These are phyloP conservation scores for Picea abies DNA, from an alignment of 83 land plant species.

Conservation along the genomic window DNA sequence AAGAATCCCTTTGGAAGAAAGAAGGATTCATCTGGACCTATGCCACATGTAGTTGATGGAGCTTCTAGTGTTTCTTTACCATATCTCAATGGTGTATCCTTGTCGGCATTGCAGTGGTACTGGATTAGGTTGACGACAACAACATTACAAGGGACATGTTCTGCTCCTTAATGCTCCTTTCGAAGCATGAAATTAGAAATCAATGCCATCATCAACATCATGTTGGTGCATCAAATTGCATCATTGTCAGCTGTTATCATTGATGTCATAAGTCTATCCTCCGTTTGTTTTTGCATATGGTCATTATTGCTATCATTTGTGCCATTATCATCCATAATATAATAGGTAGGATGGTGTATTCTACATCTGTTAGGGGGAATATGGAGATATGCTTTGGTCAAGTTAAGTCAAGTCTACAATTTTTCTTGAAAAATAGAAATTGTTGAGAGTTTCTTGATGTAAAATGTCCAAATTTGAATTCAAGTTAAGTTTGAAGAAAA, in stretches of 20 bases:
- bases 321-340: slow-evolving; percentile 19
- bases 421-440: too few relatives aligned
- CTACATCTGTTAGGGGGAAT: neutral
- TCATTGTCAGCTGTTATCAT: slow-evolving; percentile 18
- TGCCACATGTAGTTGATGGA: slow-evolving; percentile 22
- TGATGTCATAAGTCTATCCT: slow-evolving; percentile 36
- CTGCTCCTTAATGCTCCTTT: slow-evolving; percentile 38
- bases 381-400: neutral
- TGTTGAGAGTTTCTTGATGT: too few relatives aligned
- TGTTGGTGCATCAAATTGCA: slow-evolving; percentile 48
- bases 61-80: slow-evolving; percentile 25
- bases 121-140: neutral
- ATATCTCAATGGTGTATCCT: slow-evolving; percentile 45
- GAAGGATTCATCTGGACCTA: slow-evolving; percentile 47
- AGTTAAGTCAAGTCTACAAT: too few relatives aligned
- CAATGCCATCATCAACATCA: slow-evolving; percentile 48
- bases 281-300: slow-evolving; percentile 32
- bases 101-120: slow-evolving; percentile 30
- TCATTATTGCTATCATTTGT: slow-evolving; percentile 21
- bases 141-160: slow-evolving; percentile 53
- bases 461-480: too few relatives aligned
- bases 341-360: slow-evolving; percentile 9
- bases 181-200: slow-evolving; percentile 20
- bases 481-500: too few relatives aligned
- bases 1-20: slow-evolving; percentile 97